Percentiles rank a stretch among this genome's conserved stretches.
Evolutionary conservation across 345 rosid species (phyloP).

Genomic region (Rhizophora apiculata): DNA sequence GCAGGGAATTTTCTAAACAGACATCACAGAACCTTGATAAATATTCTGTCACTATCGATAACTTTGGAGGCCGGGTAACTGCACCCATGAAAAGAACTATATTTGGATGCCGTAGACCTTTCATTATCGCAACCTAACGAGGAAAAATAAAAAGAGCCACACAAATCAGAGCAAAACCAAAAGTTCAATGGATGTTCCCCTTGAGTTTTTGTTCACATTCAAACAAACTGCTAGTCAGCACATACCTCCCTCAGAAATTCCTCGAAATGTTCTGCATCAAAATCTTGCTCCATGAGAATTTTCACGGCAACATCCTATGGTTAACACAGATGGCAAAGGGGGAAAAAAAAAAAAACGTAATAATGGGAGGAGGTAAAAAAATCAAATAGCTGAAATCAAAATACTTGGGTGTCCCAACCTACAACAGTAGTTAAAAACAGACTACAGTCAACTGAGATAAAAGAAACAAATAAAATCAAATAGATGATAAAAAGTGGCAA

Average conservation of each 20-base stretch:
- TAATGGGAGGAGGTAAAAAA: neutral
- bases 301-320: slow-evolving; percentile 98
- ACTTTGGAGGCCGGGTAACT: slow-evolving; percentile 90
- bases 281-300: slow-evolving; percentile 99
- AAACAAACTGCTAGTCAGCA: slow-evolving; percentile 4
- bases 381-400: neutral
- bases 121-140: slow-evolving; percentile 93
- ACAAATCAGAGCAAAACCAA: slow-evolving; percentile 10
- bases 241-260: slow-evolving; percentile 97
- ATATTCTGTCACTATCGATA: slow-evolving; percentile 98
- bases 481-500: no score
- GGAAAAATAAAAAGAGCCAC: neutral
- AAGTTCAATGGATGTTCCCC: neutral
- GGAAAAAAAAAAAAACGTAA: neutral
- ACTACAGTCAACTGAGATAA: no score
- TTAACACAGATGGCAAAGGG: slow-evolving; percentile 8
- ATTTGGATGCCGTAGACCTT: slow-evolving; percentile 95
- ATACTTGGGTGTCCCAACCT: no score
- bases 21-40: slow-evolving; percentile 65
- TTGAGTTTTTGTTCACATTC: slow-evolving; percentile 3
- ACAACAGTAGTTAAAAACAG: no score
- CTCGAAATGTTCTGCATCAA: slow-evolving; percentile 74
- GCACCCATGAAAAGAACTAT: slow-evolving; percentile 99
- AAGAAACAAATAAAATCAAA: no score
- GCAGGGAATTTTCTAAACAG: neutral